Percentiles rank a stretch among this genome's conserved stretches.
phyloP scores from a whole-genome alignment of 768 basidiomycete species.

The Boletus bicolor region DNA sequence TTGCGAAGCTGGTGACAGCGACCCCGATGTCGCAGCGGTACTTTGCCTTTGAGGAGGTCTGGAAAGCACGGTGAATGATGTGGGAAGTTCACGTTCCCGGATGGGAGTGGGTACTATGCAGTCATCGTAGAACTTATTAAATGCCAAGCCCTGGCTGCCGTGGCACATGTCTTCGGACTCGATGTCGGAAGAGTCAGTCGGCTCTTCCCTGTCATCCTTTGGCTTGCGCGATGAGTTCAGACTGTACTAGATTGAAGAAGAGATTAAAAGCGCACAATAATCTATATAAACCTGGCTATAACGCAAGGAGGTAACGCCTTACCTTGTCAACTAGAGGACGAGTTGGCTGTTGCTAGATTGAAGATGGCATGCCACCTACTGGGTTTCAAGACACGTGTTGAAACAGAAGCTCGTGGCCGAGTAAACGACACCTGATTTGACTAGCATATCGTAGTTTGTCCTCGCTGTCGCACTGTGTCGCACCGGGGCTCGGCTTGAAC shows the following conservation, averaged over 20 bases:
- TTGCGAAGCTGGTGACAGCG: slow-evolving; percentile 12
- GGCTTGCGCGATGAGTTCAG: no score
- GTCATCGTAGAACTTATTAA: slow-evolving; percentile 28
- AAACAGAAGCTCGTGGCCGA: no score
- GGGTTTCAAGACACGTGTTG: no score
- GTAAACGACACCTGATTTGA: no score
- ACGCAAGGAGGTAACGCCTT: slow-evolving; percentile 14
- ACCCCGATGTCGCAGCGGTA: background rate
- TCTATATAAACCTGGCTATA: background rate
- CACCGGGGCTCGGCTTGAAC: no score
- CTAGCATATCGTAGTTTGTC: no score
- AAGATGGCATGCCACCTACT: no score
- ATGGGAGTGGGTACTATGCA: slow-evolving; percentile 48
- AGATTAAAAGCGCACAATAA: background rate
- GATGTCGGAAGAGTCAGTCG: background rate
- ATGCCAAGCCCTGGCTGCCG: slow-evolving; percentile 39
- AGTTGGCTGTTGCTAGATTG: slow-evolving; percentile 26
- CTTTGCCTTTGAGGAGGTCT: slow-evolving; percentile 43
- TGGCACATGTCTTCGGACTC: slow-evolving; percentile 45
- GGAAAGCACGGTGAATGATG: slow-evolving; percentile 60
- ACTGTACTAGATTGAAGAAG: background rate
- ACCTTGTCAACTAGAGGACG: slow-evolving; percentile 27
- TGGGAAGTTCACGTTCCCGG: slow-evolving; percentile 49
- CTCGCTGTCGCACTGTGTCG: no score
- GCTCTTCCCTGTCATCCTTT: no score